Conservation (phyloP, 2,329 filamentous ascomycete genomes). For the Monilinia laxa region DNA sequence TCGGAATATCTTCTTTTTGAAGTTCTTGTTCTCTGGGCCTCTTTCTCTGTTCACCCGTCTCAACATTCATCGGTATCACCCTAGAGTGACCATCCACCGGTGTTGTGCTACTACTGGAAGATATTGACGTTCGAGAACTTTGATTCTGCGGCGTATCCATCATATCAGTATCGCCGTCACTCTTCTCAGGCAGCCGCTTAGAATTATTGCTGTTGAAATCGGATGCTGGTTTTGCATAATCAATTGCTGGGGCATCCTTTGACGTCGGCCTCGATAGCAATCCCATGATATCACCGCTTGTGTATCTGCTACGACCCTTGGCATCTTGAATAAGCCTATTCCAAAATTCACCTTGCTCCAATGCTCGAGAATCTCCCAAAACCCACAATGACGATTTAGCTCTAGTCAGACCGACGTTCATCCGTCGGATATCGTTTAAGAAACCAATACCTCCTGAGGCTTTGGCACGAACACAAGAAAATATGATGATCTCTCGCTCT, state of each 20-base stretch:
- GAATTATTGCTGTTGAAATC: conserved; percentile 2
- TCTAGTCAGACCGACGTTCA: conserved; percentile 97
- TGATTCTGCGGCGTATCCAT: conserved; percentile 17
- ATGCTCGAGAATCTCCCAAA: conserved; percentile 83
- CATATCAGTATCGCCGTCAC: conserved; percentile 29
- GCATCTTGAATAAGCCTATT: conserved; percentile 81
- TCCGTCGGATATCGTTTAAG: conserved; percentile 95
- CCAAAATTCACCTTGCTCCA: conserved; percentile 90
- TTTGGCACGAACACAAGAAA: conserved; percentile 93
- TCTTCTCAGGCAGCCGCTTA: conserved; percentile 10
- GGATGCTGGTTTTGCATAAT: neutral
- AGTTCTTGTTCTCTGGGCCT: conserved; percentile 13
- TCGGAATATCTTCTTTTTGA: conserved; percentile 8
- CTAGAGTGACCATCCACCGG: conserved; percentile 3
- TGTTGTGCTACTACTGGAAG: conserved; percentile 13
- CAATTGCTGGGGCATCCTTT: conserved; percentile 25
- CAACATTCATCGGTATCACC: neutral
- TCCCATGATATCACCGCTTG: conserved; percentile 59
- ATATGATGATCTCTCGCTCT: conserved; percentile 97
- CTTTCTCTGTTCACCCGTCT: conserved; percentile 21
- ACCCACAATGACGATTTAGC: conserved; percentile 97
- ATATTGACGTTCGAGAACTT: conserved; percentile 22
- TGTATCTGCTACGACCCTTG: conserved; percentile 71
- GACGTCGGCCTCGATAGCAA: conserved; percentile 52
- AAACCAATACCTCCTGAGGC: conserved; percentile 96